These are phyloP conservation scores for Clonostachys sp. DNA, from an alignment of 2,329 filamentous ascomycete genomes.

Conservation along the genomic window DNA sequence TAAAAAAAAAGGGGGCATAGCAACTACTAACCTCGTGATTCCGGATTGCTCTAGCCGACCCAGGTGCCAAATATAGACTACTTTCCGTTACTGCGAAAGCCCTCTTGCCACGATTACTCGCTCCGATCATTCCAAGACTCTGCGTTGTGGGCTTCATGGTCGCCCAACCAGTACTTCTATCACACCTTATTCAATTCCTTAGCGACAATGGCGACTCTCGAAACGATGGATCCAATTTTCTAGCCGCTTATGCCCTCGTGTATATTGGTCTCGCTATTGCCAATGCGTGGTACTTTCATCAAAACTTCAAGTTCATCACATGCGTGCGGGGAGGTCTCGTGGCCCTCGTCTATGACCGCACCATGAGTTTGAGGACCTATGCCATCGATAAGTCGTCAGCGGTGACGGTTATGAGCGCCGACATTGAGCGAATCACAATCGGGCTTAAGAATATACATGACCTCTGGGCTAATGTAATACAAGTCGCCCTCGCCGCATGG, in stretches of 20 bases:
- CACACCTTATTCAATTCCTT: not conserved
- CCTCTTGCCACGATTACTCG: not conserved
- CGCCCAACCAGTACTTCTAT: not conserved
- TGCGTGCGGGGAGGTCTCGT: slow-evolving; percentile 23
- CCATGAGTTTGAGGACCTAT: slow-evolving; percentile 16
- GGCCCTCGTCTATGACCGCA: slow-evolving; percentile 19
- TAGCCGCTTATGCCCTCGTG: slow-evolving; percentile 9
- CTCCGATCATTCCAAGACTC: not conserved
- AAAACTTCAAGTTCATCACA: slow-evolving; percentile 17
- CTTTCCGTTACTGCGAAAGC: too few species aligned
- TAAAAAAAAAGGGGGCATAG: too few species aligned
- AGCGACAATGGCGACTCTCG: too few species aligned
- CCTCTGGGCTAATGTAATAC: slow-evolving; percentile 20
- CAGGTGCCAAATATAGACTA: too few species aligned
- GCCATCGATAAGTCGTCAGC: slow-evolving; percentile 19
- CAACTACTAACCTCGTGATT: too few species aligned
- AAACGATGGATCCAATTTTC: not conserved
- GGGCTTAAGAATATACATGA: slow-evolving; percentile 20
- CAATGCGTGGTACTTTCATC: slow-evolving; percentile 24
- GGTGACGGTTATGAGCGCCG: slow-evolving; percentile 21
- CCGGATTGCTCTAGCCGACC: too few species aligned
- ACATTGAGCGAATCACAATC: slow-evolving; percentile 20
- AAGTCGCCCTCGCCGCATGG: slow-evolving; percentile 21
- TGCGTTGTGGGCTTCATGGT: not conserved
- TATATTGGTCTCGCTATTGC: slow-evolving; percentile 12